These are phyloP conservation scores for Arthroderma uncinatum DNA, from an alignment of 2,329 filamentous ascomycete species.

Conservation along the genomic window DNA sequence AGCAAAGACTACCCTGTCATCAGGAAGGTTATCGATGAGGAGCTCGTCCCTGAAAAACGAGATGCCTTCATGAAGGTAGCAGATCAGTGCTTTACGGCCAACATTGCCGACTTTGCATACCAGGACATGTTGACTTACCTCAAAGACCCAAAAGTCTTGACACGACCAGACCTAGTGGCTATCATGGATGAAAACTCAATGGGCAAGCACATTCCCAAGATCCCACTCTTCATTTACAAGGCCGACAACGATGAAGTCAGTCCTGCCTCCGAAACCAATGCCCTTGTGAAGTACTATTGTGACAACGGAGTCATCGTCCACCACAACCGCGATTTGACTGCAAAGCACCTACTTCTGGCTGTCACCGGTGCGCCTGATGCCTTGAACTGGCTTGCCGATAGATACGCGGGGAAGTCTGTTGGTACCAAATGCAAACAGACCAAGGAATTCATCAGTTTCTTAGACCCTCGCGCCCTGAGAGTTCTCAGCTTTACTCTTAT, in stretches of 20 bases:
- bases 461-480: slow-evolving; percentile 6
- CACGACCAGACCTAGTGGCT: slow-evolving; percentile 5
- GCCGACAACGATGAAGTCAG: slow-evolving; percentile 39
- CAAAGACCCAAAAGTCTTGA: slow-evolving; percentile 16
- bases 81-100: slow-evolving; percentile 17
- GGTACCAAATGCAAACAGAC: slow-evolving; percentile 6
- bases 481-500: slow-evolving; percentile 8
- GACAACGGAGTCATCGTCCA: slow-evolving; percentile 31
- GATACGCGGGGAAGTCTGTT: slow-evolving; percentile 13
- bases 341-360: slow-evolving; percentile 31
- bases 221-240: slow-evolving; percentile 44
- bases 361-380: slow-evolving; percentile 26
- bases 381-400: slow-evolving; percentile 22
- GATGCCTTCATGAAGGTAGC: slow-evolving; percentile 18
- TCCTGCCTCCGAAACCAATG: slow-evolving; percentile 36
- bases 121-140: slow-evolving; percentile 19
- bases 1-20: slow-evolving; percentile 21
- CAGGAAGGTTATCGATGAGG: slow-evolving; percentile 12
- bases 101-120: slow-evolving; percentile 15
- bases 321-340: slow-evolving; percentile 37
- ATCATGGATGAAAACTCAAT: slow-evolving; percentile 22
- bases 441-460: slow-evolving; percentile 5
- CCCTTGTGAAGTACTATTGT: slow-evolving; percentile 35
- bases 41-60: slow-evolving; percentile 15
- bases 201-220: slow-evolving; percentile 34